These are phyloP conservation scores for Penicillium manginii DNA, from an alignment of 495 filamentous ascomycete genomes.

Conservation along the genomic window DNA sequence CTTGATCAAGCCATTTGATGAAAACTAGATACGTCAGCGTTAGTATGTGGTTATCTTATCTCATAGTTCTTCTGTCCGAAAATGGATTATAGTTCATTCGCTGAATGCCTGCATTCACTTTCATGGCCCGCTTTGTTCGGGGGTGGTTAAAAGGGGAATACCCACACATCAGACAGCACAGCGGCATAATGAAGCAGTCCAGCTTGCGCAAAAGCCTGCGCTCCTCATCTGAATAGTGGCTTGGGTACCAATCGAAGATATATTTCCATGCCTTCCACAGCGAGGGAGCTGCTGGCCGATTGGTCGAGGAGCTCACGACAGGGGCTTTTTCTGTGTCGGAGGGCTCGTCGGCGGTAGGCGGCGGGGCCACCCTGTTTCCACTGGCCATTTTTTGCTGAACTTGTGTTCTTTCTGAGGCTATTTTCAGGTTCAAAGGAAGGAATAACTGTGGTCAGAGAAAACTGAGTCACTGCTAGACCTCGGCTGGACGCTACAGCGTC, in stretches of 20 bases:
- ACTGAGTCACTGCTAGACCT: background rate
- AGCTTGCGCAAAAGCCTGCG: constrained; percentile 22
- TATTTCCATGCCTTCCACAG: constrained; percentile 21
- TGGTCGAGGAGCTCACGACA: constrained; percentile 6
- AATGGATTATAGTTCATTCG: background rate
- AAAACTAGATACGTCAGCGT: constrained; percentile 15
- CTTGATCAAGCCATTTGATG: constrained; percentile 25
- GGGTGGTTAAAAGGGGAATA: background rate
- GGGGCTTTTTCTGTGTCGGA: background rate
- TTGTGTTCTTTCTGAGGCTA: background rate
- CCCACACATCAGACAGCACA: constrained; percentile 24
- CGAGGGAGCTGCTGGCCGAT: constrained; percentile 22
- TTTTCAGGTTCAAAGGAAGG: background rate
- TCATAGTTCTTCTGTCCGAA: background rate
- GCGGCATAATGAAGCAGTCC: constrained; percentile 23
- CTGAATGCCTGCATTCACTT: background rate
- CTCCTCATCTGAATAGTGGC: constrained; percentile 22
- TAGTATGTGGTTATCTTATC: background rate
- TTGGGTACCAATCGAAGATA: constrained; percentile 25
- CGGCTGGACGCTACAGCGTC: background rate
- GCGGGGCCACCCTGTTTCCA: background rate
- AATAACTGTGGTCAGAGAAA: background rate
- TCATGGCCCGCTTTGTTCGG: background rate
- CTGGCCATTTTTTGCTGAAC: background rate
- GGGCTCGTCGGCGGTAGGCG: background rate